Evolutionary conservation across 768 basidiomycete species (phyloP), one percentile per base, ranked within the genome.

Genomic region (Auriscalpium microsporum): DNA sequence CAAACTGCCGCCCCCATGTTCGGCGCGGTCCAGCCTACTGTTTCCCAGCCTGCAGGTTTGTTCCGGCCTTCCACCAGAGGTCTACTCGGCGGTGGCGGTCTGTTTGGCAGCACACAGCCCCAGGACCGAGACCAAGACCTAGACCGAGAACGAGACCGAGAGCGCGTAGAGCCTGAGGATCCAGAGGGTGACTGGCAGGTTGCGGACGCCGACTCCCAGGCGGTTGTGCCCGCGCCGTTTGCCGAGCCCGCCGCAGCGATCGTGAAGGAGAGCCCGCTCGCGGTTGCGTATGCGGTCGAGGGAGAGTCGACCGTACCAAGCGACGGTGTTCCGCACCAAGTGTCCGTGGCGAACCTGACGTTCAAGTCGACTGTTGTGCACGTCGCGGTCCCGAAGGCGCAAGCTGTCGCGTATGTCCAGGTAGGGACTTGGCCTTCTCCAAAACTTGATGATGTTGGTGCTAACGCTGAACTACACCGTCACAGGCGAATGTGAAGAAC

Each of bases 261-360:
- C n/a, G 73, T 80, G 19, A 73, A 69, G 9, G 78, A 80, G 62
- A 81, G 77, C 0, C 77, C 82, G 1, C 68, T 82, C 21, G 75
- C 80, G 0, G 68, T 78, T 14, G 74, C 77, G 1, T 84, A 77
- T 56, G 65, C 73, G 17, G 79, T 84, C 17, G 73, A 75, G 23
- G 80, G 78, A 1, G 62, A 68, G 6, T 74, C 77, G 0, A 76
- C 72, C 17, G 75, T 84, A 50, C 79, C 81, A 0, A 78, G 75
- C 53, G 82, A 83, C 62, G 78, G 78, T 0, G 67, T 73, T 6
- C 69, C 75, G 17, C 82, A 84, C 62, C 77, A 79, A 50, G 80
- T 83, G 4, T 71, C 76, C 16, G 69, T 84, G 40, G 77, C 80
- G 0, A 64, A 74, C 5, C 68, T 81, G 17, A 68, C 73, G 5